Evolutionary conservation across 257 asterid species (phyloP), one percentile per base, ranked within the genome.

Genomic region (Gardenia jasminoides): DNA sequence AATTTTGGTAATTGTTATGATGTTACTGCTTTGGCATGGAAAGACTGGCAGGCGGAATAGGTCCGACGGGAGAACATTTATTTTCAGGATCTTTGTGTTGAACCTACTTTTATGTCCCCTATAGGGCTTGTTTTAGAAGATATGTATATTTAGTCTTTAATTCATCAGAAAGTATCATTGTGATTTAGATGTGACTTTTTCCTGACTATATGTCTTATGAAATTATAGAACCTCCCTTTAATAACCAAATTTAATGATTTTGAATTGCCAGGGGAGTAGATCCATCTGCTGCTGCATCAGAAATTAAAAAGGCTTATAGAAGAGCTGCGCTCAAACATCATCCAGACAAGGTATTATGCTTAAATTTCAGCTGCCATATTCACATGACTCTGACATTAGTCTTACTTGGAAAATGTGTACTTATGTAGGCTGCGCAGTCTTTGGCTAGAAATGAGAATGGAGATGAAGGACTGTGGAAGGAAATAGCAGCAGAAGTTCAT

Each of bases 321-420:
- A 93, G 85, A 89, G 96, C 99, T 84, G 99, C 99, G 50, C 91
- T 94, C 76, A 94, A 90, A 76, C 91, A 90, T 89, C 99, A 94
- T 76, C 99, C 99, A 15, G 99, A 94, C 90, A 94, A 94, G 99
- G 99, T 94, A 78, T 80, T 19, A 54, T 62, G 46, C 79, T 68
- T 62, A 48, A 67, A 44, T 39, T 12, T 68, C 78, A 74, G 76
- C 86, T 80, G 73, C 80, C 61, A 43, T 67, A 56, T 75, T 11
- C 52, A 59, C 76, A 68, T 52, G 15, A 22, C 10, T 69, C 20
- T 20, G 24, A 20, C 22, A 41, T 68, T 13, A 36, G 74, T 77
- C 56, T 78, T 43, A 36, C 74, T 79, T 20, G 75, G 65, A 74
- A 67, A 76, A 31, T 6, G 71, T 77, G 66, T 26, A 16, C 69